Evolutionary conservation across 1,284 basidiomycete species (phyloP), one percentile per base, ranked within the genome.

Genomic region (Rhodotorula glutinis): DNA sequence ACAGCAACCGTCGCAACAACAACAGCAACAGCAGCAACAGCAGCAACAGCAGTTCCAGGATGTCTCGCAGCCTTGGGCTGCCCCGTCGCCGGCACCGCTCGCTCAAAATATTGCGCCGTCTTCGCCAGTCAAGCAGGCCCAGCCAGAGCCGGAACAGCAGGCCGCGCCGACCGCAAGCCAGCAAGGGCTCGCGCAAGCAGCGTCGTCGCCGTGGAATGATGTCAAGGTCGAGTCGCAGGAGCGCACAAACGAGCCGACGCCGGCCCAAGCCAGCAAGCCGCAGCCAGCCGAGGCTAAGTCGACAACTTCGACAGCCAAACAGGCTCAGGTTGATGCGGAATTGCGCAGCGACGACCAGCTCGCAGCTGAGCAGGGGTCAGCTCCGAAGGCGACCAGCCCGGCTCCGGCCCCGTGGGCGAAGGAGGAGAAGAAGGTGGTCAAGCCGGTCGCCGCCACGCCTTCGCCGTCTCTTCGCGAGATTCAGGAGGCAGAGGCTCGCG

Each of bases 401-500:
- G 51, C 58, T 0, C 23, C 62, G 19, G 70, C 78, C 13, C 77
- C 78, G 1, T 77, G 77, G 77, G 77, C 75, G 3, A 75, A 76
- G 53, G 61, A 67, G 33, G 69, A 65, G 25, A 60, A 52, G 30
- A 51, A 51, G 49, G 52, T 47, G n/a, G 59, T 44, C 29, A 53
- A 33, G 29, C 52, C 56, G 33, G 59, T 29, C 1, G 57, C 70
- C 5, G 55, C 66, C 17, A 19, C 62, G 8, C 56, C 68, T 9
- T 65, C 70, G 23, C 75, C 76, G 38, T 90, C 89, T 72, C 81
- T 98, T 59, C 87, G 93, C 63, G 92, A 98, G 75, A 98, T 99
- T 65, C 96, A 98, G 78, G 92, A 96, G 75, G 88, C 88, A 2
- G 96, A 98, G 80, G 86, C 86, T 21, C 91, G 86, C 79, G 88